A percentile compares a stretch with the other conserved stretches of the same genome.
These are phyloP conservation scores for Guillardia theta DNA, from an alignment of 78 protist species.

Conservation along the genomic window DNA sequence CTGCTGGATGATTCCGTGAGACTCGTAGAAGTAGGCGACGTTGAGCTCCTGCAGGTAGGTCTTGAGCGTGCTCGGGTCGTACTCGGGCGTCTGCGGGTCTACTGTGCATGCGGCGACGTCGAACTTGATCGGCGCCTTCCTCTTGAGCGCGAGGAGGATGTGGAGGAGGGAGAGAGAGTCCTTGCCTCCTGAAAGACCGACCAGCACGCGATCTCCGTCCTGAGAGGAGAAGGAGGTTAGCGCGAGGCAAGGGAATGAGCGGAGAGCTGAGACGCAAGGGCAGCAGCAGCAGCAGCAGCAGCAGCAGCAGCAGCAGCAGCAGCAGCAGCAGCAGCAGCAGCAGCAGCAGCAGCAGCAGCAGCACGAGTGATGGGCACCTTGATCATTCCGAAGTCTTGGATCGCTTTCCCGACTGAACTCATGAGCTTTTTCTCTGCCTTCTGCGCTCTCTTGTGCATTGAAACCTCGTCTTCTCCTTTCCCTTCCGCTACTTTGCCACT, in stretches of 20 bases:
- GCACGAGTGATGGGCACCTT: too few relatives aligned
- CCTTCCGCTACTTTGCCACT: neutral
- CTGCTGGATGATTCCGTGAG: conserved; percentile 53
- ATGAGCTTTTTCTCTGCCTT: neutral
- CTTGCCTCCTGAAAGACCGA: conserved; percentile 45
- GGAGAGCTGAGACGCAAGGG: too few relatives aligned
- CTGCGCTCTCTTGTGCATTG: neutral
- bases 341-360: too few relatives aligned
- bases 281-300: too few relatives aligned
- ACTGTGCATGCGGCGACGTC: conserved; percentile 77
- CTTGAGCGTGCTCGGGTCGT: conserved; percentile 80
- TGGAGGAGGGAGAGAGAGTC: conserved; percentile 74
- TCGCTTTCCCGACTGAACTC: neutral
- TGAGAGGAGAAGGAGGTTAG: too few relatives aligned
- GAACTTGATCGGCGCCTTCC: conserved; percentile 54
- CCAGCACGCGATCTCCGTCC: conserved; percentile 52
- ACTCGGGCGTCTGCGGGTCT: conserved; percentile 82
- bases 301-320: too few relatives aligned
- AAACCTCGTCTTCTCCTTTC: neutral
- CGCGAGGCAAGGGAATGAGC: too few relatives aligned
- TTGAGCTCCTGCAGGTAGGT: conserved; percentile 57
- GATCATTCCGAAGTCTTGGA: conserved; percentile 18
- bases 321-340: too few relatives aligned
- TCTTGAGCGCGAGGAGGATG: conserved; percentile 45
- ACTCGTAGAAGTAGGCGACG: conserved; percentile 56